Evolutionary conservation across 495 filamentous ascomycete species (phyloP).

Genomic region (Chlorociboria aeruginascens): DNA sequence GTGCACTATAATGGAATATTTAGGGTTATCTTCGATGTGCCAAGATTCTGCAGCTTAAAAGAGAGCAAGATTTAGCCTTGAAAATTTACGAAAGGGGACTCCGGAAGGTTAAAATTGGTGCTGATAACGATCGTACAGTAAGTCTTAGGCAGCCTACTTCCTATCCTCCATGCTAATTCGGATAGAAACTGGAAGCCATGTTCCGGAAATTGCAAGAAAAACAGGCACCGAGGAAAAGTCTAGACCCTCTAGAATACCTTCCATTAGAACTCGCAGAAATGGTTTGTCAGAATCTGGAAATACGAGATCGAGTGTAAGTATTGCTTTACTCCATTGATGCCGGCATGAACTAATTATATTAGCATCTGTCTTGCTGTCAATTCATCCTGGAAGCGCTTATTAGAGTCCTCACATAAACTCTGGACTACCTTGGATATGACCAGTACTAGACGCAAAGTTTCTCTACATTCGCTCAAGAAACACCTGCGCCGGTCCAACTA

Average conservation of each 20-base stretch:
- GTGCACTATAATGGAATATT: background rate
- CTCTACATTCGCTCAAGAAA: conserved; percentile 6
- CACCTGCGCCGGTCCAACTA: conserved; percentile 17
- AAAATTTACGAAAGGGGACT: conserved; percentile 20
- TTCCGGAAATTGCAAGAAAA: conserved; percentile 14
- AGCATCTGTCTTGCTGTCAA: conserved; percentile 18
- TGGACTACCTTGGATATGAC: conserved; percentile 18
- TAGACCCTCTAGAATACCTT: conserved; percentile 16
- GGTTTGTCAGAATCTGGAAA: conserved; percentile 10
- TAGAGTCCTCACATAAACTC: conserved; percentile 14
- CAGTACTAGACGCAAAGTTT: background rate
- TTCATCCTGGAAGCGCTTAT: conserved; percentile 15
- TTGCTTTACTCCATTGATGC: background rate
- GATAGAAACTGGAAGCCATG: conserved; percentile 14
- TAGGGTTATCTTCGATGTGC: conserved; percentile 21
- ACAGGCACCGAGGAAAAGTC: conserved; percentile 8
- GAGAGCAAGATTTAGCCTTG: conserved; percentile 15
- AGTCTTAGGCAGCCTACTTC: background rate
- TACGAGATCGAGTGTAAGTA: conserved; percentile 17
- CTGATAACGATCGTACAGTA: conserved; percentile 13
- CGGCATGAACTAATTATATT: background rate
- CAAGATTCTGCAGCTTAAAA: conserved; percentile 16
- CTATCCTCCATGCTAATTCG: background rate
- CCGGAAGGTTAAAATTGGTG: conserved; percentile 18
- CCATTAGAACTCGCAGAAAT: conserved; percentile 17